Evolutionary conservation across 2,329 filamentous ascomycete genomes (phyloP), one percentile per base, ranked within the genome.

Genomic region (Colletotrichum sidae): DNA sequence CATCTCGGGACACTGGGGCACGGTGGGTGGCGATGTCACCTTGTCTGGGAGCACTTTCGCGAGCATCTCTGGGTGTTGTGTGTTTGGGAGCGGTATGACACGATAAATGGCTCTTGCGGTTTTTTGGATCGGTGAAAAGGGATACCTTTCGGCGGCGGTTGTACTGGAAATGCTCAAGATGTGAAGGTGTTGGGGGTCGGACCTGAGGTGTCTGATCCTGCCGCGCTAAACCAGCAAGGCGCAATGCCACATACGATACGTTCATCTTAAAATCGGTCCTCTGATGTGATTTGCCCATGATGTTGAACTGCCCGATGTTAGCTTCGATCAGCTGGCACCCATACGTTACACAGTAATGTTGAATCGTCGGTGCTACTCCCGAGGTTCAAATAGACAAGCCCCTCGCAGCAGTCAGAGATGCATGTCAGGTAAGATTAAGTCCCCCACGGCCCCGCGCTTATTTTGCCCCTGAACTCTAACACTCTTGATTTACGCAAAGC

Each of bases 161-260:
- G 66, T 64, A 66, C 44, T 67, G 68, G 59, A 67, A 68, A 65
- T 47, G 60, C 67, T 68, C 67, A 64, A 67, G 65, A 68, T 51
- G 56, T 55, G 65, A 65, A 61, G 60, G 65, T 69, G 67, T 69
- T 60, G 50, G 59, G 33, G 42, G 8, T 53, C 41, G 44, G 63
- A 38, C 42, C 42, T 38, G 25, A 57, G 38, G 35, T 15, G 38
- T 38, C 47, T 10, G 58, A 52, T 63, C 53, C 38, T 44, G 49
- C 53, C 58, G 63, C 67, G 51, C 59, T 65, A 68, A 66, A 58
- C 58, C 65, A 68, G 72, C 72, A 69, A 74, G 71, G 77, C 72
- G 74, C 76, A 75, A 63, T 57, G 58, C 58, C 78, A 79, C 77
- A 78, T 69, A 79, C 73, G 76, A 79, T 70, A 69, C 68, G 41